Conservation (phyloP, 2,329 filamentous ascomycete genomes). For the Xylariaceae sp. region DNA sequence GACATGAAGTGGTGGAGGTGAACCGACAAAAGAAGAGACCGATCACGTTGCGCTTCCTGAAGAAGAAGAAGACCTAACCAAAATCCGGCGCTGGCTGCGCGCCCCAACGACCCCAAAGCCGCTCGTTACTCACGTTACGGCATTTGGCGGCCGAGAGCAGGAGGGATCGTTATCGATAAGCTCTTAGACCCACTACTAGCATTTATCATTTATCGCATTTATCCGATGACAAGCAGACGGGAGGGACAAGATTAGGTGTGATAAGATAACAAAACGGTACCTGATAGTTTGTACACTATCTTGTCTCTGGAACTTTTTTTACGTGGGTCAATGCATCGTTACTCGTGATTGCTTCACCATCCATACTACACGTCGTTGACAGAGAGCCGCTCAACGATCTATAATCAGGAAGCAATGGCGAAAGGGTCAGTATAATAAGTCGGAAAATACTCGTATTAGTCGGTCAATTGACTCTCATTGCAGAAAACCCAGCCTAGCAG, state of each 20-base stretch:
- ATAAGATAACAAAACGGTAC: not conserved
- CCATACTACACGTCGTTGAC: not conserved
- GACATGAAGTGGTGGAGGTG: conserved; percentile 26
- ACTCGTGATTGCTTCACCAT: not conserved
- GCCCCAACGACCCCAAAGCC: conserved; percentile 33
- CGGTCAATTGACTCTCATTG: conserved; percentile 23
- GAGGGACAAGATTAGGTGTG: not conserved
- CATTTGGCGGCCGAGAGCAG: conserved; percentile 36
- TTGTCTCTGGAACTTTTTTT: conserved; percentile 33
- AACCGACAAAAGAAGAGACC: conserved; percentile 31
- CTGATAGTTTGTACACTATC: not conserved
- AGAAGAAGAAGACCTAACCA: conserved; percentile 36
- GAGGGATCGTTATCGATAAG: conserved; percentile 39
- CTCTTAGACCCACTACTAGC: not conserved
- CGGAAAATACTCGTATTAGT: not conserved
- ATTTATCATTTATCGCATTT: not conserved
- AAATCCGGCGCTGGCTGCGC: conserved; percentile 34
- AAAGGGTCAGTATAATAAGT: conserved; percentile 37
- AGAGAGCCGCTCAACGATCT: conserved; percentile 5
- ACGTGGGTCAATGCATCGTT: not conserved
- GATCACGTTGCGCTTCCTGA: conserved; percentile 35
- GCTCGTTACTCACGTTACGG: conserved; percentile 37
- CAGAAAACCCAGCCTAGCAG: conserved; percentile 51
- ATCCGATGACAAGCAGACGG: not conserved
- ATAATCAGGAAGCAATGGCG: conserved; percentile 35